Conservation (phyloP, 768 basidiomycete species). For the Tulasnella sp. region DNA sequence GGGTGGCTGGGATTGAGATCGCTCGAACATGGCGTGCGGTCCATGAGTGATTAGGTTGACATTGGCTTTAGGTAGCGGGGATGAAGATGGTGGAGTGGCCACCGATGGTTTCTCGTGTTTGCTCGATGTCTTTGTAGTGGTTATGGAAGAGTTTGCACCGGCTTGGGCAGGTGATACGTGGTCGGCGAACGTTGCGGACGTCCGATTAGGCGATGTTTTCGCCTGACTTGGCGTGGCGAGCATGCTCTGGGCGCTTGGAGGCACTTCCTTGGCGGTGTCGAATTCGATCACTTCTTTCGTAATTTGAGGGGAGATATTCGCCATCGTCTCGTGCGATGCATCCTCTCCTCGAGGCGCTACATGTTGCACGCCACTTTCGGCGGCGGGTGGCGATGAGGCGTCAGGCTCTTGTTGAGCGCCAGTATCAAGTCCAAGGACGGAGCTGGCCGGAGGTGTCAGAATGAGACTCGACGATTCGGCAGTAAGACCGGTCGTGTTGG, state of each 20-base stretch:
- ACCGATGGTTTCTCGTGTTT: neutral
- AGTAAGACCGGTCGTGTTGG: neutral
- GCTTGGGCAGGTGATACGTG: neutral
- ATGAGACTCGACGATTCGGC: neutral
- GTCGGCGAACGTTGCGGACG: no score
- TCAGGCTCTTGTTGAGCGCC: neutral
- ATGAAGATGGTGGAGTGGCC: neutral
- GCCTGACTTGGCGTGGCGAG: neutral
- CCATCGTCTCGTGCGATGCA: neutral
- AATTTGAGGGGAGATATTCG: neutral
- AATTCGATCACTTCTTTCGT: neutral
- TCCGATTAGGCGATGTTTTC: no score
- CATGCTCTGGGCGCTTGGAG: neutral
- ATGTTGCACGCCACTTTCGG: no score
- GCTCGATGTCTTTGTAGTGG: neutral
- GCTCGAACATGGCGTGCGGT: neutral
- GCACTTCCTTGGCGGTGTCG: neutral
- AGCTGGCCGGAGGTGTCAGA: slow-evolving; percentile 2
- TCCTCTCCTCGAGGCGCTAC: no score
- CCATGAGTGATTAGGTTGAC: neutral
- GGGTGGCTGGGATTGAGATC: neutral
- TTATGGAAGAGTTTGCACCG: neutral
- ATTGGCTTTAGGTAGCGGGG: neutral
- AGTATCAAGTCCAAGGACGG: neutral
- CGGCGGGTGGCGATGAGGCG: neutral